Percentiles rank a stretch among this genome's conserved stretches.
Evolutionary conservation across 2,329 filamentous ascomycete genomes (phyloP).

Genomic region (Atkinsonella hypoxylon): DNA sequence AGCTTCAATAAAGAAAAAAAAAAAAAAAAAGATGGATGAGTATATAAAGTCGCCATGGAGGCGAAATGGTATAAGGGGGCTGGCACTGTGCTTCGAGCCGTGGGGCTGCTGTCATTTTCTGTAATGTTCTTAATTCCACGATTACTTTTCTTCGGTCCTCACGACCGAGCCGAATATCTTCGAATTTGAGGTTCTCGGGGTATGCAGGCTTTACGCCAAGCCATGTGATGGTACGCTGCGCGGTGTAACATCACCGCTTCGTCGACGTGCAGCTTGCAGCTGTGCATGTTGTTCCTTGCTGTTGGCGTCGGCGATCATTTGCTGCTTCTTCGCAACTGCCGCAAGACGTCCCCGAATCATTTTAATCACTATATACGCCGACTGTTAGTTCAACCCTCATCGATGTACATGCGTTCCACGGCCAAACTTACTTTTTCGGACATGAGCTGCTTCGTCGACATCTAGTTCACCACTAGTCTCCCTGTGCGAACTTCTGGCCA

Average conservation of each 20-base stretch:
- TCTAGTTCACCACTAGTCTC: constrained; percentile 38
- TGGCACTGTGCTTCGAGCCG: not conserved
- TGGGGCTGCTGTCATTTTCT: constrained; percentile 2
- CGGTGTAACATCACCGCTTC: constrained; percentile 44
- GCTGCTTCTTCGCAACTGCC: constrained; percentile 48
- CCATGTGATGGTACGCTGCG: constrained; percentile 39
- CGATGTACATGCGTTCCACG: not conserved
- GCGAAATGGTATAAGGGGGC: not conserved
- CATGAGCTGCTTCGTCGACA: constrained; percentile 58
- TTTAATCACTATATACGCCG: constrained; percentile 37
- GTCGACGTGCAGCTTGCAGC: constrained; percentile 30
- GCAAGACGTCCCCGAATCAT: constrained; percentile 48
- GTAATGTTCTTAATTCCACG: not conserved
- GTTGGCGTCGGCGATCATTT: constrained; percentile 47
- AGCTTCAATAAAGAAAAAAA: not conserved
- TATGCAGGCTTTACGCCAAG: constrained; percentile 19
- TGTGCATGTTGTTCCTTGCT: constrained; percentile 33
- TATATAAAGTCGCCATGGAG: not conserved
- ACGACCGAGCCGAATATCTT: not conserved
- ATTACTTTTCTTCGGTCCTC: not conserved
- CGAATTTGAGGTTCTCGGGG: not conserved
- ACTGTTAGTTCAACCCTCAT: constrained; percentile 12
- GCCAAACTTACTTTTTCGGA: constrained; percentile 53
- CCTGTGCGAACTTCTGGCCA: constrained; percentile 25
- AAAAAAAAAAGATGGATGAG: not conserved